Conservation (phyloP, 1,139 yeast species). For the Tardiomyces depauwii region DNA sequence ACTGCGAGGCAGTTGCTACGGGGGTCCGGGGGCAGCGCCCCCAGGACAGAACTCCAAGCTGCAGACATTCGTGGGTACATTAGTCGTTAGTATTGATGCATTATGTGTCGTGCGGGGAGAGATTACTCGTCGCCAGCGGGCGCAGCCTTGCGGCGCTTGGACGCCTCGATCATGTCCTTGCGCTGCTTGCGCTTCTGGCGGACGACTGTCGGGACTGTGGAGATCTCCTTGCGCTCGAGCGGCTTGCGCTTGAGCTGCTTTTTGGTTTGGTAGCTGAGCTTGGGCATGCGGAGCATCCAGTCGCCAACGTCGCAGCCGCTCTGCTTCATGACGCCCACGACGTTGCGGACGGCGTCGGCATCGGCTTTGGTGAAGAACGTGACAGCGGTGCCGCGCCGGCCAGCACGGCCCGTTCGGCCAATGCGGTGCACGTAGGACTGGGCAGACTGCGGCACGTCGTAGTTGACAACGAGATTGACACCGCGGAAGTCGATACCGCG, state of each 20-base stretch:
- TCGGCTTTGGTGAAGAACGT: conserved; percentile 94
- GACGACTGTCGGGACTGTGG: conserved; percentile 73
- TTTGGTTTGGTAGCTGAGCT: conserved; percentile 47
- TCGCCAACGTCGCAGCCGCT: conserved; percentile 64
- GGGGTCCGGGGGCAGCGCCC: no score
- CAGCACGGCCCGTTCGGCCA: conserved; percentile 98
- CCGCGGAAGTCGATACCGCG: conserved; percentile 98
- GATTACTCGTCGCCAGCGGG: no score
- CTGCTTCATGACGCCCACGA: conserved; percentile 89
- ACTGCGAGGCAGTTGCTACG: no score
- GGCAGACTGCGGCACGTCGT: conserved; percentile 90
- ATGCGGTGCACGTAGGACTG: conserved; percentile 96
- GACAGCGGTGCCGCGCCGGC: conserved; percentile 73
- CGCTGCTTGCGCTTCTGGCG: conserved; percentile 53
- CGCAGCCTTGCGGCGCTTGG: conserved; percentile 45
- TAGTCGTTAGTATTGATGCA: no score
- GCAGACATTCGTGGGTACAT: no score
- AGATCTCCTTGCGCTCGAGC: conserved; percentile 58
- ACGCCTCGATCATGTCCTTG: conserved; percentile 67
- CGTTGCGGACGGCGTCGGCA: conserved; percentile 60
- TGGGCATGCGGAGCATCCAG: conserved; percentile 78
- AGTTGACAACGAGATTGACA: conserved; percentile 85
- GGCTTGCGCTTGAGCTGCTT: conserved; percentile 49
- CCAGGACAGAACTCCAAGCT: no score
- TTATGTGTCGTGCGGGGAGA: no score